Percentiles rank a stretch among this genome's conserved stretches.
phyloP scores from a whole-genome alignment of 176 grass and related monocot genomes.

The Triticum monococcum region DNA sequence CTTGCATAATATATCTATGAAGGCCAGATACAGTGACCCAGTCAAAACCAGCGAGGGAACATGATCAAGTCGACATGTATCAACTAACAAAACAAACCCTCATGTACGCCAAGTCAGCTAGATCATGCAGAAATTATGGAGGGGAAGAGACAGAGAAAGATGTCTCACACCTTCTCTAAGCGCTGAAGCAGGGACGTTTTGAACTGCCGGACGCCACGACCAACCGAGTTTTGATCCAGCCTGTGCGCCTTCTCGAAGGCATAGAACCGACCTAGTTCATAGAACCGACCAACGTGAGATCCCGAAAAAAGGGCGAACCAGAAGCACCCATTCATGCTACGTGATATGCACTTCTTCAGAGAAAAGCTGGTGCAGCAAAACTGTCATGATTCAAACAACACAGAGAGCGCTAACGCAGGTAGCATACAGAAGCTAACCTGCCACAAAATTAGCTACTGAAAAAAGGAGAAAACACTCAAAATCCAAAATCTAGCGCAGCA shows the following conservation, averaged over 20 bases:
- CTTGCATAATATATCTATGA: background rate
- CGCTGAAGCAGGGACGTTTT: constrained; percentile 86
- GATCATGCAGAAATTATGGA: constrained; percentile 30
- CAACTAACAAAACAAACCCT: constrained; percentile 27
- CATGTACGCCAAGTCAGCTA: background rate
- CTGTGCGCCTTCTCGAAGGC: constrained; percentile 92
- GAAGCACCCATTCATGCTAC: background rate
- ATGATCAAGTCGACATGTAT: constrained; percentile 14
- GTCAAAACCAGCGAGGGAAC: constrained; percentile 25
- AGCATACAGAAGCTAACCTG: background rate
- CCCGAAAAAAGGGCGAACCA: background rate
- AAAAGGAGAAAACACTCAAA: background rate
- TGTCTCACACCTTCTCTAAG: constrained; percentile 67
- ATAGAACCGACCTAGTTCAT: constrained; percentile 78
- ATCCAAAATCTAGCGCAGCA: background rate
- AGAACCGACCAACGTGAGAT: constrained; percentile 17
- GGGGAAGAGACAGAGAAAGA: constrained; percentile 5
- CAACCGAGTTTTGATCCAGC: constrained; percentile 76
- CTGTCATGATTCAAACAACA: background rate
- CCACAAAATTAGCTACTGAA: background rate
- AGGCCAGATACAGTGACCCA: constrained; percentile 10
- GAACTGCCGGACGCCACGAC: constrained; percentile 93
- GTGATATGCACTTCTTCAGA: background rate
- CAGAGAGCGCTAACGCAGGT: background rate
- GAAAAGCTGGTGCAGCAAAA: background rate